Percentiles rank a stretch among this genome's conserved stretches.
phyloP scores from a whole-genome alignment of 75 land plant genomes.

The Pinus tabuliformis region DNA sequence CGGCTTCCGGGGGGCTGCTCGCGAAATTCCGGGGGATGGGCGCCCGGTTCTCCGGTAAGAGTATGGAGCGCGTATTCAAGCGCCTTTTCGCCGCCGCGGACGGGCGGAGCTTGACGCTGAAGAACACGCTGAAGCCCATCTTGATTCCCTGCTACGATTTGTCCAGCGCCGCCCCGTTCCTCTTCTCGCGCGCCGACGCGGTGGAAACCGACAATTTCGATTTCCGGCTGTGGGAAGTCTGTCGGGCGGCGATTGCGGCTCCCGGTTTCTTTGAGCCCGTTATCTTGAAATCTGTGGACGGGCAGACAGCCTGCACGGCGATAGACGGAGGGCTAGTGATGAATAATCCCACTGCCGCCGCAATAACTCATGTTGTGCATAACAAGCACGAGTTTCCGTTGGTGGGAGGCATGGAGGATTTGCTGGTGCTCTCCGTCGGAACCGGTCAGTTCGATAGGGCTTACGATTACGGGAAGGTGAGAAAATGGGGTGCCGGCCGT shows the following conservation, averaged over 20 bases:
- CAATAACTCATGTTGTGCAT: conserved; percentile 87
- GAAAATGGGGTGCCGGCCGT: conserved; percentile 31
- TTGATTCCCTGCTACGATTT: conserved; percentile 93
- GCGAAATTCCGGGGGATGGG: background rate
- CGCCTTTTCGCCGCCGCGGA: conserved; percentile 40
- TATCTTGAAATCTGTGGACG: conserved; percentile 60
- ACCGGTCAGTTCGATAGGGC: conserved; percentile 42
- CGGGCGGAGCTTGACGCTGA: conserved; percentile 52
- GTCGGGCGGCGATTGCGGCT: conserved; percentile 85
- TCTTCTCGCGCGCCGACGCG: conserved; percentile 86
- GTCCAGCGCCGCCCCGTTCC: conserved; percentile 64
- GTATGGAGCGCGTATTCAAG: conserved; percentile 49
- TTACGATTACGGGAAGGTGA: conserved; percentile 11
- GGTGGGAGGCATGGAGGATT: conserved; percentile 71
- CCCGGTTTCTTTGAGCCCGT: conserved; percentile 68
- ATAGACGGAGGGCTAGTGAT: conserved; percentile 91
- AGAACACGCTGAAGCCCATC: conserved; percentile 79
- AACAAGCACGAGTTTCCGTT: conserved; percentile 79
- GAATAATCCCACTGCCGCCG: conserved; percentile 94
- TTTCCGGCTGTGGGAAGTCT: conserved; percentile 77
- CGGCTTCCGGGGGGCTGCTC: background rate
- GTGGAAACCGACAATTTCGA: conserved; percentile 62
- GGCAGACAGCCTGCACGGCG: conserved; percentile 77
- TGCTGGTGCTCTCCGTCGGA: conserved; percentile 84
- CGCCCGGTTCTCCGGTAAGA: conserved; percentile 24